A percentile compares a stretch with the other conserved stretches of the same genome.
These are phyloP conservation scores for Penicillium chermesinum DNA, from an alignment of 495 filamentous ascomycete species.

Conservation along the genomic window DNA sequence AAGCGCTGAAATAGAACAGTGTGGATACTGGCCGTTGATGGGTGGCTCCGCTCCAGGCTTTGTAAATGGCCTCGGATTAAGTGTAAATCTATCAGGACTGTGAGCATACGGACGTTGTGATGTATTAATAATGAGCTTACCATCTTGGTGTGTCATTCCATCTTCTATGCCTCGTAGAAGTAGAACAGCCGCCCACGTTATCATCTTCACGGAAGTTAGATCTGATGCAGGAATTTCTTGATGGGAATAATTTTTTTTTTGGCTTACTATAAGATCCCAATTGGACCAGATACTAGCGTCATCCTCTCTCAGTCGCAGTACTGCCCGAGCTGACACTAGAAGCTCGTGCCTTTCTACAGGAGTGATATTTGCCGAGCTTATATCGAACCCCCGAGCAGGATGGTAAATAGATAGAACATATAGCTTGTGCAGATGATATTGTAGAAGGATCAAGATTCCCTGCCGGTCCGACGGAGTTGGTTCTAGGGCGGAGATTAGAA, in stretches of 20 bases:
- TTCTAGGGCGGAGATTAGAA: slow-evolving; percentile 9
- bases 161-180: slow-evolving; percentile 37
- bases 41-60: slow-evolving; percentile 26
- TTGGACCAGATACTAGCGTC: slow-evolving; percentile 41
- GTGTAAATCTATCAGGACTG: slow-evolving; percentile 23
- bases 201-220: slow-evolving; percentile 29
- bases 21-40: slow-evolving; percentile 31
- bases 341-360: slow-evolving; percentile 33
- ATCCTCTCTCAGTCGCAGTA: slow-evolving; percentile 31
- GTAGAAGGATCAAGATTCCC: slow-evolving; percentile 31
- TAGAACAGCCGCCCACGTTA: slow-evolving; percentile 38
- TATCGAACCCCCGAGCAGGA: slow-evolving; percentile 39
- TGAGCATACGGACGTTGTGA: background rate
- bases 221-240: background rate
- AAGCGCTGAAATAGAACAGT: slow-evolving; percentile 28
- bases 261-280: slow-evolving; percentile 36
- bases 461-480: slow-evolving; percentile 35
- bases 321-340: slow-evolving; percentile 33
- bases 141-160: slow-evolving; percentile 35
- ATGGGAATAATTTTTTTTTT: background rate
- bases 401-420: slow-evolving; percentile 44
- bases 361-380: slow-evolving; percentile 33
- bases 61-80: slow-evolving; percentile 33
- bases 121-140: slow-evolving; percentile 8
- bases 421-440: slow-evolving; percentile 38